Evolutionary conservation across 108 stramenopile species (phyloP), one percentile per base, ranked within the genome.

Genomic region (Fistulifera pelliculosa): DNA sequence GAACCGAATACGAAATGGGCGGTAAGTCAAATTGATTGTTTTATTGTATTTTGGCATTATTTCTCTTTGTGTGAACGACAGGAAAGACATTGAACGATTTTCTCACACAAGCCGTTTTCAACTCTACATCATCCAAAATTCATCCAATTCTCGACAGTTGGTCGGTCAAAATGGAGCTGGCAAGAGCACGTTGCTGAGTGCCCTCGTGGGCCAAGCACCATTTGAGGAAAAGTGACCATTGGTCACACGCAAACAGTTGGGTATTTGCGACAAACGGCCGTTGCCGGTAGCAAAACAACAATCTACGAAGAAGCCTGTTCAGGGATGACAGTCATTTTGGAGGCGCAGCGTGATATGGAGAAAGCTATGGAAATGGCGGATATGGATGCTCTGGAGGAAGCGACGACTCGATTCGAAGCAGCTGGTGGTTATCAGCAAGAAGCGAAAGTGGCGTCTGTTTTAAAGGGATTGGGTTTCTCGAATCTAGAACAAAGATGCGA

Each of bases 131-230:
- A n/a, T n/a, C n/a, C n/a, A n/a, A n/a, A n/a, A n/a, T n/a, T n/a
- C n/a, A n/a, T n/a, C n/a, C n/a, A n/a, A n/a, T n/a, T n/a, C n/a
- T n/a, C n/a, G n/a, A n/a, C n/a, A 35, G 31, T 8, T 60, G 6
- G 47, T 60, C 16, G 93, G 93, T 8, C 87, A 79, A 38, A 97
- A 97, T 62, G 96, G 96, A 19, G 88, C 93, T 38, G 89, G 90
- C 18, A 94, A 97, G 69, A 82, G 87, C 0, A 97, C 96, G 7
- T 66, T 95, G 12, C 76, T 97, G 41, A 92, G 91, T 66, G 89
- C 95, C 75, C 75, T 97, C 52, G 93, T 93, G 17, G 81, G 87
- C 43, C 28, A 60, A 60, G 26, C 42, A n/a, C 18, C 23, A 5
- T 54, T 18, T 21, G 41, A 42, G 24, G 80, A 81, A 50, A 44